Percentiles rank a stretch among this genome's conserved stretches.
These are phyloP conservation scores for Citrus mangshanensis DNA, from an alignment of 345 rosid species.

Conservation along the genomic window DNA sequence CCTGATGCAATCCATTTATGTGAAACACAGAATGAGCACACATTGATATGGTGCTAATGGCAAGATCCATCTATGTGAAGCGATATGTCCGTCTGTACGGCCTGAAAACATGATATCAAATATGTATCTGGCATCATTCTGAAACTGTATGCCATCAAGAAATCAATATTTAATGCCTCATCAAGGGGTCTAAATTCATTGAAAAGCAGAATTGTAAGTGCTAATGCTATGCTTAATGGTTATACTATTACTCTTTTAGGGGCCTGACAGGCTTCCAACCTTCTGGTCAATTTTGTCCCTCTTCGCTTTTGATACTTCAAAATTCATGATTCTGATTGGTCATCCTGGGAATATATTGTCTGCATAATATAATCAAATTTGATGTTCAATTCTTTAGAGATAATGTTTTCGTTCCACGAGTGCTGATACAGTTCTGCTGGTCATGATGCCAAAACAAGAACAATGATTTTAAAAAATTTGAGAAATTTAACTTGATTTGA, in stretches of 20 bases:
- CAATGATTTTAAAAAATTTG: background rate
- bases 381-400: conserved; percentile 17
- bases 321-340: background rate
- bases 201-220: background rate
- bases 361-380: conserved; percentile 3
- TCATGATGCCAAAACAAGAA: background rate
- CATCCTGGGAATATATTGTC: background rate
- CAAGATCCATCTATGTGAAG: background rate
- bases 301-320: conserved; percentile 1
- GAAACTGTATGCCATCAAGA: background rate
- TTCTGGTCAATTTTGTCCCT: background rate
- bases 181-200: background rate
- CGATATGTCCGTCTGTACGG: background rate
- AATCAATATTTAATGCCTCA: background rate
- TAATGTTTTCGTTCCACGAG: conserved; percentile 9
- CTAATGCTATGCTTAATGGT: background rate
- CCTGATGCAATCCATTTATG: background rate
- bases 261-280: background rate
- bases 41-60: background rate
- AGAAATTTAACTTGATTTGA: background rate
- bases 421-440: background rate
- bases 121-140: no score
- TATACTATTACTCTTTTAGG: background rate
- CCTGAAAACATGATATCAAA: conserved; percentile 1
- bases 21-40: background rate